These are phyloP conservation scores for Byssochlamys sp. DNA, from an alignment of 2,329 filamentous ascomycete genomes.

Conservation along the genomic window DNA sequence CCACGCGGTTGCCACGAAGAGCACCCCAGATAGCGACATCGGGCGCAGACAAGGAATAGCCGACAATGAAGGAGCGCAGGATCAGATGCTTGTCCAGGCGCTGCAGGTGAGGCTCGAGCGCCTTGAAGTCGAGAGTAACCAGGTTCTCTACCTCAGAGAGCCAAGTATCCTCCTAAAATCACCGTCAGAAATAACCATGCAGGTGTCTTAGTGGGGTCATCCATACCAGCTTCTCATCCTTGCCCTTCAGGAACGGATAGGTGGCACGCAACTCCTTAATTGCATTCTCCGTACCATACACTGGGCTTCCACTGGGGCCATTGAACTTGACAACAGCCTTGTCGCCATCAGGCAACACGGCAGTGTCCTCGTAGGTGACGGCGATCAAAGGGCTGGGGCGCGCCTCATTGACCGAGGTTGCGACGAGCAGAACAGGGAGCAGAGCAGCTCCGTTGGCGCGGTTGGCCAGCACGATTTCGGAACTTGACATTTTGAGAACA, in stretches of 20 bases:
- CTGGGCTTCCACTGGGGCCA: constrained; percentile 18
- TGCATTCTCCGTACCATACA: constrained; percentile 21
- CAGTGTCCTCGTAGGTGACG: constrained; percentile 31
- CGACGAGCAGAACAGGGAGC: constrained; percentile 33
- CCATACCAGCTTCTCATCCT: constrained; percentile 28
- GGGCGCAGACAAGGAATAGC: constrained; percentile 65
- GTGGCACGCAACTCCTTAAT: constrained; percentile 24
- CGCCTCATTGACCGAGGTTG: constrained; percentile 31
- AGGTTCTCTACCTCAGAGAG: constrained; percentile 44
- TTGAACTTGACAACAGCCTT: constrained; percentile 26
- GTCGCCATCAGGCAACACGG: constrained; percentile 23
- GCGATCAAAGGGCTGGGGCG: constrained; percentile 24
- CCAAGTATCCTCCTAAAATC: constrained; percentile 43
- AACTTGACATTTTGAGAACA: constrained; percentile 21
- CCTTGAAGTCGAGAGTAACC: constrained; percentile 64
- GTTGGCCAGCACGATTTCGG: constrained; percentile 28
- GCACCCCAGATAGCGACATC: constrained; percentile 78
- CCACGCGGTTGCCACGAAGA: constrained; percentile 74
- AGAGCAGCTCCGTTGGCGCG: constrained; percentile 32
- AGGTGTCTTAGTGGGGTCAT: constrained; percentile 9
- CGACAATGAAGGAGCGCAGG: constrained; percentile 74
- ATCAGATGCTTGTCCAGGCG: constrained; percentile 80
- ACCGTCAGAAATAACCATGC: not conserved
- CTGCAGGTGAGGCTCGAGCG: constrained; percentile 62
- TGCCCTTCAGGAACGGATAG: constrained; percentile 28